These are phyloP conservation scores for Citrus sinensis DNA, from an alignment of 345 rosid species.

Conservation along the genomic window DVS_A1.0 CM039162.1:21722001-21722500, in stretches of 20 bases:
- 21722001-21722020: not conserved
- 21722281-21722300: conserved; percentile 43
- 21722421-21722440: not conserved
- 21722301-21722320: conserved; percentile 10
- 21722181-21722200: conserved; percentile 29
- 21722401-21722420: conserved; percentile 93
- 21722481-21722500: not conserved
- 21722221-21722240: conserved; percentile 14
- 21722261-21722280: conserved; percentile 54
- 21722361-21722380: conserved; percentile 89
- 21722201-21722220: conserved; percentile 8
- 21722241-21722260: conserved; percentile 15
- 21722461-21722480: too few species aligned
- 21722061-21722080: too few species aligned
- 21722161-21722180: conserved; percentile 44
- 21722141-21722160: conserved; percentile 30
- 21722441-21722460: too few species aligned
- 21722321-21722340: conserved; percentile 20
- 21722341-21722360: conserved; percentile 59
- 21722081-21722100: not conserved
- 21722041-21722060: not conserved
- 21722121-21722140: not conserved
- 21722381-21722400: conserved; percentile 95
- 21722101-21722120: not conserved
- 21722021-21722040: not conserved